Base-by-base conservation (phyloP, 2,329 filamentous ascomycete genomes). In the Colletotrichum agaves region DNA sequence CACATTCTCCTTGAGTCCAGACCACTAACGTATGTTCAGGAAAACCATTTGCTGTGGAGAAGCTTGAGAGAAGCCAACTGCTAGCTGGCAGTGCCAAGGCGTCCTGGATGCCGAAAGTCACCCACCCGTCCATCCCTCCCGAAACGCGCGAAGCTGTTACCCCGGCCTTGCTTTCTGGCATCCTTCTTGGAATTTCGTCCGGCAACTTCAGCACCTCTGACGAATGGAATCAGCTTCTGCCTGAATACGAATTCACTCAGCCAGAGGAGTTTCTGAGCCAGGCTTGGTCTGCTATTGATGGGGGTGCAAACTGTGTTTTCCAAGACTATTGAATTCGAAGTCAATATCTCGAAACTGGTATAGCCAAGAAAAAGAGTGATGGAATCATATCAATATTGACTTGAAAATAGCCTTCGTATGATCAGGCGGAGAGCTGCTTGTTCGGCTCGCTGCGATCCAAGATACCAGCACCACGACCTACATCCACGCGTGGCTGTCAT, bases 51-150 rank as follows among this genome's bases (percentile, higher is more conserved):
- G 58, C 68, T 0, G 71, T 87, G 10, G 83, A 86, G 4, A 78
- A 78, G n/a, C 75, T 88, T 1, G 78, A 77, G 39, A 59, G 78
- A 0, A 77, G 80, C 56, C 85, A 88, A 71, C 79, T 88, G 5
- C 74, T 82, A 71, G 78, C 75, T 3, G 84, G 83, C 6, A 63
- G 65, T 12, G 70, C 82, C 2, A 77, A 78, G 13, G 74, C 79
- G 0, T 78, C 78, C 3, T 86, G 84, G 84, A 63, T 74, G 19
- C 73, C 82, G 31, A 19, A 69, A 70, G 71, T 76, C 12, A 67
- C 44, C 1, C 79, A 79, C 61, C 27, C 63, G 1, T 21, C 68
- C 10, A 50, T 74, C 57, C 63, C 73, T 2, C 57, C 70, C 5
- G 74, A 75, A 10, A 61, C 74, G 10, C 53, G 73, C 0, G 65